A percentile compares a stretch with the other conserved stretches of the same genome.
phyloP scores from a whole-genome alignment of 2,329 filamentous ascomycete species.

The Clonostachys solani region DNA sequence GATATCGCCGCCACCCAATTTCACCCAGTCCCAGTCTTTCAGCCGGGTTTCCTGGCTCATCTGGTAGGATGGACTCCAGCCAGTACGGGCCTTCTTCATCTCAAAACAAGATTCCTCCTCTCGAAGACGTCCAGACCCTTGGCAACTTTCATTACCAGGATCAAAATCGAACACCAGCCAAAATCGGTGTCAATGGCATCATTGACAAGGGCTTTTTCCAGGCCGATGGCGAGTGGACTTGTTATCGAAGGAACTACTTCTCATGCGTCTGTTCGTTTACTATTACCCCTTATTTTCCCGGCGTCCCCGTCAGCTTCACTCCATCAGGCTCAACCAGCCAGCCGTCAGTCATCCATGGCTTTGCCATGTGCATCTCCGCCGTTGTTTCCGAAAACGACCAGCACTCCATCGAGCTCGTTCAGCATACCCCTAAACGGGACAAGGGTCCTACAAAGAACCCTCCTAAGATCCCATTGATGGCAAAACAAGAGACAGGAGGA shows the following conservation, averaged over 20 bases:
- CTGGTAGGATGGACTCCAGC: conserved; percentile 43
- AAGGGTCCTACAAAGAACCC: conserved; percentile 79
- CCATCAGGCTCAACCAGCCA: conserved; percentile 37
- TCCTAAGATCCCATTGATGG: conserved; percentile 61
- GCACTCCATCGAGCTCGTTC: conserved; percentile 78
- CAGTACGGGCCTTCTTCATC: conserved; percentile 24
- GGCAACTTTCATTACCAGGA: conserved; percentile 61
- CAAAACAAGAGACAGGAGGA: conserved; percentile 39
- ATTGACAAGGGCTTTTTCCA: conserved; percentile 90
- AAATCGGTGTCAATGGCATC: conserved; percentile 70
- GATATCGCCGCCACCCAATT: conserved; percentile 45
- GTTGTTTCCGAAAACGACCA: conserved; percentile 72
- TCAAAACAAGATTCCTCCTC: conserved; percentile 44
- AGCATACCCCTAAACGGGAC: conserved; percentile 89
- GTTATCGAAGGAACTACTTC: conserved; percentile 90
- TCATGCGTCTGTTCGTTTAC: conserved; percentile 77
- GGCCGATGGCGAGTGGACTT: conserved; percentile 81
- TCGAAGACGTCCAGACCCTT: conserved; percentile 44
- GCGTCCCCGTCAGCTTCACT: conserved; percentile 46
- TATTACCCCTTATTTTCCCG: conserved; percentile 52
- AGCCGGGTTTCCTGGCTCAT: conserved; percentile 34
- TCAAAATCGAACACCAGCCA: conserved; percentile 43
- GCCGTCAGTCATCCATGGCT: conserved; percentile 64
- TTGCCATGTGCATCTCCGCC: conserved; percentile 82
- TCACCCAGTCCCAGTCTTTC: conserved; percentile 47